phyloP scores from a whole-genome alignment of 208 protist genomes.

The Trypanosoma platydactyli region DNA sequence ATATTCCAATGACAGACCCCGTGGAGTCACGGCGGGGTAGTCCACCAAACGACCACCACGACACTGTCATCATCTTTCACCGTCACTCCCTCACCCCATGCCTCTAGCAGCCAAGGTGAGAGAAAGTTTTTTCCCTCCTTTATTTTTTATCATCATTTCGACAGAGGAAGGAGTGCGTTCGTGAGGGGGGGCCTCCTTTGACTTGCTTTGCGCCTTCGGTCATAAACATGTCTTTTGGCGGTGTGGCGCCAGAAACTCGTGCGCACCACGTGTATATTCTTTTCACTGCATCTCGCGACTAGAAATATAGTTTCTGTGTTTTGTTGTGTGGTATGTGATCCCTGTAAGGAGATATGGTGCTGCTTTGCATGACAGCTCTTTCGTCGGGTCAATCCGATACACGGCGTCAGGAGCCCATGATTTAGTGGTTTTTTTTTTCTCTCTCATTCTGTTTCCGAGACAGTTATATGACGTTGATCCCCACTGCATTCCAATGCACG shows the following conservation, averaged over 20 bases:
- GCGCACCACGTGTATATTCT: background rate
- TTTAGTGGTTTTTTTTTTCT: background rate
- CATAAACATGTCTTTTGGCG: no score
- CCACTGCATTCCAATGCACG: background rate
- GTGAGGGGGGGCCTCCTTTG: no score
- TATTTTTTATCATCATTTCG: background rate
- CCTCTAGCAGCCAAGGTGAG: no score
- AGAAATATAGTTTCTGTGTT: slow-evolving; percentile 39
- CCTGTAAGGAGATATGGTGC: slow-evolving; percentile 39
- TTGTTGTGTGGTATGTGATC: slow-evolving; percentile 21
- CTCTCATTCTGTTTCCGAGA: background rate
- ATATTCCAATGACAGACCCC: no score
- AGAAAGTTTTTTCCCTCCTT: no score
- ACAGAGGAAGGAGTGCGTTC: no score
- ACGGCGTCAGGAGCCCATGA: slow-evolving; percentile 14
- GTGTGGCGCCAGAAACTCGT: no score
- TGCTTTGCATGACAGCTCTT: slow-evolving; percentile 50
- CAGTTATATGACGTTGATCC: background rate
- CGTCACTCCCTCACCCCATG: no score
- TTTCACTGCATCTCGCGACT: background rate
- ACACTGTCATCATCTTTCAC: no score
- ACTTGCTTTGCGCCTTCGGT: no score
- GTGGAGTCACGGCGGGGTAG: no score
- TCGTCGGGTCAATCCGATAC: slow-evolving; percentile 48
- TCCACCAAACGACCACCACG: no score